A percentile compares a stretch with the other conserved stretches of the same genome.
Conservation (phyloP, 2,329 filamentous ascomycete genomes). For the Paraphaeosphaeria sporulosa region DNA sequence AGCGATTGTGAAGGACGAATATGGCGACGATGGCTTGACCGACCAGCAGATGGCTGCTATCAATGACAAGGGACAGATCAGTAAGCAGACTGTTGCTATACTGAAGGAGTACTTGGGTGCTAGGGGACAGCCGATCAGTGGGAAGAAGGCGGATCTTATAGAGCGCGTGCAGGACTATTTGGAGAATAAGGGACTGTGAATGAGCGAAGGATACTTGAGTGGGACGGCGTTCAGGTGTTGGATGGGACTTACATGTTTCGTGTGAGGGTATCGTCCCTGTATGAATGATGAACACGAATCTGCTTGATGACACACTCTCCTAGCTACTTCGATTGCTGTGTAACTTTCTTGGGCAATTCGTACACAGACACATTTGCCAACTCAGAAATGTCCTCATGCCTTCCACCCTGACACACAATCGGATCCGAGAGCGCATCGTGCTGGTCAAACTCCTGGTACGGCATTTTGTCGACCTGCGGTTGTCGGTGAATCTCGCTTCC, state of each 20-base stretch:
- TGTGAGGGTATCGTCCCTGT: background rate
- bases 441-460: background rate
- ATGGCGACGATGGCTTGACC: constrained; percentile 38
- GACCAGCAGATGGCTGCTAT: constrained; percentile 55
- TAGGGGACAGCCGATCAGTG: constrained; percentile 30
- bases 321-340: background rate
- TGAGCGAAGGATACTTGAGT: background rate
- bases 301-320: background rate
- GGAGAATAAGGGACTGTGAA: constrained; percentile 38
- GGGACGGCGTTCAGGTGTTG: background rate
- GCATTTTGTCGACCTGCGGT: background rate
- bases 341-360: background rate
- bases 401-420: background rate
- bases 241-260: background rate
- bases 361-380: background rate
- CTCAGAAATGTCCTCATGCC: background rate
- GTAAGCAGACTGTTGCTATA: constrained; percentile 49
- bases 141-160: constrained; percentile 50
- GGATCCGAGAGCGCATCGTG: too few relatives aligned
- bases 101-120: constrained; percentile 43
- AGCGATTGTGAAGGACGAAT: constrained; percentile 30
- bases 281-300: background rate
- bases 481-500: background rate
- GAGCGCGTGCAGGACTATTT: constrained; percentile 47
- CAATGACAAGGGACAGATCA: constrained; percentile 54